phyloP scores from a whole-genome alignment of 2,329 filamentous ascomycete species.

The Beauveria sp. region DNA sequence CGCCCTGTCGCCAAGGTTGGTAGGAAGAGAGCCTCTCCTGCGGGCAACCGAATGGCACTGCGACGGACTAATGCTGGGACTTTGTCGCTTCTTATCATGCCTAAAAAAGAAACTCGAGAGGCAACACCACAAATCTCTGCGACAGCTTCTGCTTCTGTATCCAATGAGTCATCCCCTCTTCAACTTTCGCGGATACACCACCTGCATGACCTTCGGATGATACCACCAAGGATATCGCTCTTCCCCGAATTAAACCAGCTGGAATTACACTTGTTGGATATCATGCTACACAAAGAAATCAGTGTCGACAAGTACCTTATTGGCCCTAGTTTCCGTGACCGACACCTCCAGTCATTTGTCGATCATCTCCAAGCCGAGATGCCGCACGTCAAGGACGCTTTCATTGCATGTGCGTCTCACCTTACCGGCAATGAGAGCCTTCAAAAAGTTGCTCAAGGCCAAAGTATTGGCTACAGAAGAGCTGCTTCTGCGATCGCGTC shows the following conservation, averaged over 20 bases:
- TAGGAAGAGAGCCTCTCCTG: background rate
- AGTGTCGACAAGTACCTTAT: slow-evolving; percentile 12
- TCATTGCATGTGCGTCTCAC: slow-evolving; percentile 11
- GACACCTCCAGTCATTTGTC: slow-evolving; percentile 10
- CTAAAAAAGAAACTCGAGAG: background rate
- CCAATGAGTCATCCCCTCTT: background rate
- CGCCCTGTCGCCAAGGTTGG: background rate
- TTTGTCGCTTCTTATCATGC: too few relatives aligned
- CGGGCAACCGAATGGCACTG: background rate
- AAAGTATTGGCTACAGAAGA: slow-evolving; percentile 10
- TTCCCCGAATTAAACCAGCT: slow-evolving; percentile 10
- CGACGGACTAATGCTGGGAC: background rate
- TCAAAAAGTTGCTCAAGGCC: slow-evolving; percentile 5
- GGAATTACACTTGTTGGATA: slow-evolving; percentile 9
- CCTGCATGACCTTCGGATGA: background rate
- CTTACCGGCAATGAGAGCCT: slow-evolving; percentile 6
- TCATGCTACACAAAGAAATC: slow-evolving; percentile 10
- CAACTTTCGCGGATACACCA: background rate
- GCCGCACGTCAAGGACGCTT: slow-evolving; percentile 9
- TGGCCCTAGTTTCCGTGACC: slow-evolving; percentile 10
- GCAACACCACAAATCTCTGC: background rate
- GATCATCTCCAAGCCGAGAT: slow-evolving; percentile 7
- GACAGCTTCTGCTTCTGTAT: background rate
- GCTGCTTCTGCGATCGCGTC: slow-evolving; percentile 8
- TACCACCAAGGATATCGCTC: background rate